phyloP scores from a whole-genome alignment of 345 rosid genomes.

The Aethionema arabicum region DNA sequence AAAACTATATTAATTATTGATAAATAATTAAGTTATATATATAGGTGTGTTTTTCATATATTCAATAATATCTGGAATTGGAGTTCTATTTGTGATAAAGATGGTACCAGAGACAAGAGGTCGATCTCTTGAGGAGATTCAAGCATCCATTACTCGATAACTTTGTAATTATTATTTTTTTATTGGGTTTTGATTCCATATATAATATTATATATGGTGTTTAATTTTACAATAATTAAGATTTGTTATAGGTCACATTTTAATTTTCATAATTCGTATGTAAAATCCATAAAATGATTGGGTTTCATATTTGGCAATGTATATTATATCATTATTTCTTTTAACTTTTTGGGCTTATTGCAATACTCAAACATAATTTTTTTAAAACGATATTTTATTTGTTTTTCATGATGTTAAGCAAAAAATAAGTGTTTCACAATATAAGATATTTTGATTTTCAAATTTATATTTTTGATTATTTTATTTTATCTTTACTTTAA shows the following conservation, averaged over 20 bases:
- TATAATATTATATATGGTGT: not conserved
- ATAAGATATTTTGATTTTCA: too few species aligned
- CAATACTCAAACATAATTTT: too few species aligned
- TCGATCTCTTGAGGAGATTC: constrained; percentile 72
- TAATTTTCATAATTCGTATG: not conserved
- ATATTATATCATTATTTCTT: too few species aligned
- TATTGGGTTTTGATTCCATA: constrained; percentile 2
- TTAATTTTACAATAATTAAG: not conserved
- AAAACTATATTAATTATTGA: constrained; percentile 1
- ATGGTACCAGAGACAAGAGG: constrained; percentile 83
- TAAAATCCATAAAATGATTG: constrained; percentile 3
- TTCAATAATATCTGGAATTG: constrained; percentile 52
- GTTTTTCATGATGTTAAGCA: too few species aligned
- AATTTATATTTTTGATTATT: too few species aligned
- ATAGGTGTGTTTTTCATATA: constrained; percentile 74
- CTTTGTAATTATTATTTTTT: constrained; percentile 14
- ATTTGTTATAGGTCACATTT: constrained; percentile 6
- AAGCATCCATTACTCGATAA: constrained; percentile 43
- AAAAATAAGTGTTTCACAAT: too few species aligned
- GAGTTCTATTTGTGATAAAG: constrained; percentile 63
- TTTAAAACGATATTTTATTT: too few species aligned
- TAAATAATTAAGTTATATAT: not conserved
- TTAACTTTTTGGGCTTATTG: too few species aligned
- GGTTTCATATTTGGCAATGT: not conserved
- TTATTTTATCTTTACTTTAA: too few species aligned